Evolutionary conservation across 441 rosid species (phyloP), one percentile per base, ranked within the genome.

Genomic region (Erodium chrysanthum): DNA sequence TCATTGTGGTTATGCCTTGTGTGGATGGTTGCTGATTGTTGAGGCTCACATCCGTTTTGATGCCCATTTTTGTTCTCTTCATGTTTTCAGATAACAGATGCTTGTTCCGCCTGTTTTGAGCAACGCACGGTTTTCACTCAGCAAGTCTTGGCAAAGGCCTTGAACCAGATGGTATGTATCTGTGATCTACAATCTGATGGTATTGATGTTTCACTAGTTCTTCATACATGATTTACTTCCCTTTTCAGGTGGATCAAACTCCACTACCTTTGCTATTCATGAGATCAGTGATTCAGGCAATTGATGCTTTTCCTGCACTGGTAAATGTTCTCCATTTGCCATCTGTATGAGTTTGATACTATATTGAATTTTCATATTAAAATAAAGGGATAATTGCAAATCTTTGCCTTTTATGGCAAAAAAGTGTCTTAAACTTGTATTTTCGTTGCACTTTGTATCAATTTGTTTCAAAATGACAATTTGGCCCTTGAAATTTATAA

Each of bases 241-340:
- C 48, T 66, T 84, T 78, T 68, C 85, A 94, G 97, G 99, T 94
- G 75, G 96, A 91, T 78, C 91, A 86, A 78, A 86, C 90, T 23
- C 95, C 96, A 69, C 74, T 92, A 65, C 99, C 99, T 48, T 79
- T 95, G 54, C 95, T 95, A 72, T 95, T 95, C 81, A 91, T 95
- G 99, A 84, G 99, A 86, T 92, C 99, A 4, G 97, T 90, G 20
- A 95, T 95, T 71, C 97, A 90, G 83, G 91, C 97, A 68, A 88
- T 88, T 58, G 99, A 95, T 68, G 99, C 99, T 63, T 95, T 88
- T 80, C 99, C 99, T 33, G 56, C 90, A 7, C 84, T 95, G 92
- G 99, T 95, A 86, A 83, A 66, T 27, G 20, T 73, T 70, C 58
- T 35, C 33, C 22, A 61, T 18, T 52, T 18, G 22, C 48, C 25